Evolutionary conservation across 2,329 filamentous ascomycete genomes (phyloP).

Genomic region (Drechslera avenae): DNA sequence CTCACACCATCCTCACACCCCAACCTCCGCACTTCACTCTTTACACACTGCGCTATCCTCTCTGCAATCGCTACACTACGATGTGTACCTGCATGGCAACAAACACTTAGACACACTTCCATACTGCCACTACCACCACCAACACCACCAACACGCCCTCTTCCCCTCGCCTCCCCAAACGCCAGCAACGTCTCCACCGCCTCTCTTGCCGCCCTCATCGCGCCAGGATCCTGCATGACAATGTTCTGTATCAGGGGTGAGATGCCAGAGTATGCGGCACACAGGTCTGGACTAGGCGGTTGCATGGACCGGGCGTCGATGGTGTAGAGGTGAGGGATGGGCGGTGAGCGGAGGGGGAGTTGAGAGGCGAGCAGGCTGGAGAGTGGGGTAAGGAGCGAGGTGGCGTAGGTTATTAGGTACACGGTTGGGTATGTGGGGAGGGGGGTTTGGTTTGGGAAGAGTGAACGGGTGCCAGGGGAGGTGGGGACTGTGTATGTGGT

Average conservation of each 20-base stretch:
- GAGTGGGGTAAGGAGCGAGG: slow-evolving; percentile 9
- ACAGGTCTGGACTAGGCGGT: slow-evolving; percentile 20
- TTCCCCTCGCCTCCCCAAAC: slow-evolving; percentile 11
- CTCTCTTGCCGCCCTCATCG: slow-evolving; percentile 15
- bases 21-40: slow-evolving; percentile 18
- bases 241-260: slow-evolving; percentile 25
- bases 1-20: slow-evolving; percentile 20
- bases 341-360: slow-evolving; percentile 11
- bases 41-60: slow-evolving; percentile 29
- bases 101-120: slow-evolving; percentile 25
- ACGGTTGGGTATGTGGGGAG: slow-evolving; percentile 21
- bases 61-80: slow-evolving; percentile 41
- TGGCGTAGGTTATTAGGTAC: slow-evolving; percentile 33
- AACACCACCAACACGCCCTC: too few relatives aligned
- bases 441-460: neutral
- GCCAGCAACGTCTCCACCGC: slow-evolving; percentile 20
- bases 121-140: slow-evolving; percentile 10
- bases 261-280: slow-evolving; percentile 31
- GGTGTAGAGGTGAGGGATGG: slow-evolving; percentile 31
- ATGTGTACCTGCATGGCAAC: slow-evolving; percentile 38
- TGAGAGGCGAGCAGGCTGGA: slow-evolving; percentile 19
- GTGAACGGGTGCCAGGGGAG: neutral
- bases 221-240: slow-evolving; percentile 25
- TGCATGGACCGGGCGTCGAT: slow-evolving; percentile 25
- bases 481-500: neutral